A percentile compares a stretch with the other conserved stretches of the same genome.
These are phyloP conservation scores for Haplosporangium sp. DNA, from an alignment of 371 early-diverging fungal species.

Conservation along the genomic window DNA sequence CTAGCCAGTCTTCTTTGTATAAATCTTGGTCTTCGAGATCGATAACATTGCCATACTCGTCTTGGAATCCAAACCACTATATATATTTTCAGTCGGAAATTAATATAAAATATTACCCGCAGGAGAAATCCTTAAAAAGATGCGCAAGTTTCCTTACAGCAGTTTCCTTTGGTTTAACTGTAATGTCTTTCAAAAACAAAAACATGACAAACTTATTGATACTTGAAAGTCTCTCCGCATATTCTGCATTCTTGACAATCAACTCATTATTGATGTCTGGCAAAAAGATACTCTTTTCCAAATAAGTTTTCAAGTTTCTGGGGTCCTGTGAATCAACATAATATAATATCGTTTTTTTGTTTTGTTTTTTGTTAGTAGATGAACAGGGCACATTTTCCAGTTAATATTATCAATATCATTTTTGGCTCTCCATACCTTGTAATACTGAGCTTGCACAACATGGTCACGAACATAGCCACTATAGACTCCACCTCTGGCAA, in stretches of 20 bases:
- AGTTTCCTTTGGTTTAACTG: constrained; percentile 82
- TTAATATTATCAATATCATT: not conserved
- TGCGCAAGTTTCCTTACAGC: constrained; percentile 61
- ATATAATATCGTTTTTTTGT: not conserved
- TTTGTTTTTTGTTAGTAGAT: no score
- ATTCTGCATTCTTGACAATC: constrained; percentile 62
- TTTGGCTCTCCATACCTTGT: constrained; percentile 58
- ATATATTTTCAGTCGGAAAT: constrained; percentile 4
- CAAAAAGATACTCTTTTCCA: constrained; percentile 81
- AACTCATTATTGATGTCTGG: constrained; percentile 90
- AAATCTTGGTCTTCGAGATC: constrained; percentile 68
- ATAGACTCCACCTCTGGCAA: constrained; percentile 82
- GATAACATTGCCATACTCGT: constrained; percentile 63
- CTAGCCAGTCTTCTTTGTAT: constrained; percentile 81
- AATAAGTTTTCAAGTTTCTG: constrained; percentile 71
- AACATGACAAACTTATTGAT: constrained; percentile 84
- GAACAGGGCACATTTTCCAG: no score
- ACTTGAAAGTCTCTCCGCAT: constrained; percentile 63
- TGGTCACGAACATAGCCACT: constrained; percentile 81
- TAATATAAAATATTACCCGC: no score
- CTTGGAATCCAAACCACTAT: constrained; percentile 84
- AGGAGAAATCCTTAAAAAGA: no score
- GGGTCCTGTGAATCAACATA: constrained; percentile 62
- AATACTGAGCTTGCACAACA: constrained; percentile 94
- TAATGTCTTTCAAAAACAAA: constrained; percentile 80